Conservation (phyloP, 805 yeast genomes). For the Saccharomycopsis oosterbeekiorum region DNA sequence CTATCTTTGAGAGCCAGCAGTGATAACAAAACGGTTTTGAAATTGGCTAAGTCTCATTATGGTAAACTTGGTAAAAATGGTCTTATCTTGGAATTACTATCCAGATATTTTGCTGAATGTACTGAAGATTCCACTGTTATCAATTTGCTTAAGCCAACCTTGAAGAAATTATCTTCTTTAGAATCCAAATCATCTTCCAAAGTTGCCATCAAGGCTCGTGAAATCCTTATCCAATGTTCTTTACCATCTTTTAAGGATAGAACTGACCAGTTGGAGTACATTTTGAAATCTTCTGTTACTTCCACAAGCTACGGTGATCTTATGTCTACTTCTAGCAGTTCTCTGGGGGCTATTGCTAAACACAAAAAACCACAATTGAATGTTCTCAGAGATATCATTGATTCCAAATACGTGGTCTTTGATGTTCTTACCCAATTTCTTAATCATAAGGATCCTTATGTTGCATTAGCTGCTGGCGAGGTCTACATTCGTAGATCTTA, state of each 20-base stretch:
- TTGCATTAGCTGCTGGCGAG: slow-evolving; percentile 92
- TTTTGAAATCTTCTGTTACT: slow-evolving; percentile 82
- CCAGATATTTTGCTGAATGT: slow-evolving; percentile 69
- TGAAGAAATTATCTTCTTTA: slow-evolving; percentile 74
- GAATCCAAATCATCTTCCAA: slow-evolving; percentile 88
- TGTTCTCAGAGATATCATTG: slow-evolving; percentile 82
- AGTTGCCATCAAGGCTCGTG: slow-evolving; percentile 92
- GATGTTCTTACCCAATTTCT: slow-evolving; percentile 93
- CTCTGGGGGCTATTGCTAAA: slow-evolving; percentile 34
- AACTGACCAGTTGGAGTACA: slow-evolving; percentile 95
- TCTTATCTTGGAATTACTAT: slow-evolving; percentile 74
- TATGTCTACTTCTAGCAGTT: background rate
- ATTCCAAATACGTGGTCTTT: slow-evolving; percentile 90
- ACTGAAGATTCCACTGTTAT: slow-evolving; percentile 65
- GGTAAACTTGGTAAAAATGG: slow-evolving; percentile 91
- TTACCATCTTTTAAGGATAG: slow-evolving; percentile 94
- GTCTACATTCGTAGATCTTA: slow-evolving; percentile 94
- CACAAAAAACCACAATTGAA: slow-evolving; percentile 77
- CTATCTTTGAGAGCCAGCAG: slow-evolving; percentile 76
- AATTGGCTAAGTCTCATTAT: slow-evolving; percentile 72
- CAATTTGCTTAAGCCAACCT: slow-evolving; percentile 53
- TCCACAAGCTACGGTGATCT: slow-evolving; percentile 84
- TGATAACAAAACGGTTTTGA: slow-evolving; percentile 56
- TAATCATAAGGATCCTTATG: slow-evolving; percentile 73
- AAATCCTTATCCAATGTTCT: slow-evolving; percentile 91